Percentiles rank a stretch among this genome's conserved stretches.
phyloP scores from a whole-genome alignment of 2,329 filamentous ascomycete species.

The Hypoxylon sp. region DNA sequence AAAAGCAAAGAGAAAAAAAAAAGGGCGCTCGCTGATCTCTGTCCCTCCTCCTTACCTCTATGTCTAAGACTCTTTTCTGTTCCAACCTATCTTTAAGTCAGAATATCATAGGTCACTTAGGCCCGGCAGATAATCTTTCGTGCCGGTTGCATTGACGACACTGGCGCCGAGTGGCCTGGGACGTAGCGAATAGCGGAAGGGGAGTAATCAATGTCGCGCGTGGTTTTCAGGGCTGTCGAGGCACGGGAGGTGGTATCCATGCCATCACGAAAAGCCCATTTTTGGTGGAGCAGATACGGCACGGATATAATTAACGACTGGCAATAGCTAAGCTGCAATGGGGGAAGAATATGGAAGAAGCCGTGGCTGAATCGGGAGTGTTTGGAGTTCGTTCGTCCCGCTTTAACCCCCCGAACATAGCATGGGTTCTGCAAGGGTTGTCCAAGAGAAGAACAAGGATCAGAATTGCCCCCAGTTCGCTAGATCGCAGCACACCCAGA shows the following conservation, averaged over 20 bases:
- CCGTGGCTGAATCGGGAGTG: slow-evolving; percentile 48
- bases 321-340: slow-evolving; percentile 16
- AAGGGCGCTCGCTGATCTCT: slow-evolving; percentile 11
- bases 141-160: slow-evolving; percentile 33
- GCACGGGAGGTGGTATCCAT: slow-evolving; percentile 28
- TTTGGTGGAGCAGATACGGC: slow-evolving; percentile 45
- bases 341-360: slow-evolving; percentile 41
- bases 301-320: slow-evolving; percentile 48
- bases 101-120: slow-evolving; percentile 25
- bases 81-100: slow-evolving; percentile 18
- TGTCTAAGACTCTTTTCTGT: slow-evolving; percentile 4
- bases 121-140: slow-evolving; percentile 31
- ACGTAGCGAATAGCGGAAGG: slow-evolving; percentile 32
- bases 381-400: slow-evolving; percentile 46
- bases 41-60: slow-evolving; percentile 11
- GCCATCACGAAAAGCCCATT: slow-evolving; percentile 37
- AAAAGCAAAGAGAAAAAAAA: slow-evolving; percentile 23
- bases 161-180: slow-evolving; percentile 15
- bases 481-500: slow-evolving; percentile 41
- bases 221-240: slow-evolving; percentile 28
- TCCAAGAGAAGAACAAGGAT: slow-evolving; percentile 25
- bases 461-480: slow-evolving; percentile 39
- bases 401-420: slow-evolving; percentile 32
- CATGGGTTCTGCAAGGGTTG: slow-evolving; percentile 20
- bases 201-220: slow-evolving; percentile 36